Conservation (phyloP, 169 alveolate species). For the Eimeria falciformis region DNA sequence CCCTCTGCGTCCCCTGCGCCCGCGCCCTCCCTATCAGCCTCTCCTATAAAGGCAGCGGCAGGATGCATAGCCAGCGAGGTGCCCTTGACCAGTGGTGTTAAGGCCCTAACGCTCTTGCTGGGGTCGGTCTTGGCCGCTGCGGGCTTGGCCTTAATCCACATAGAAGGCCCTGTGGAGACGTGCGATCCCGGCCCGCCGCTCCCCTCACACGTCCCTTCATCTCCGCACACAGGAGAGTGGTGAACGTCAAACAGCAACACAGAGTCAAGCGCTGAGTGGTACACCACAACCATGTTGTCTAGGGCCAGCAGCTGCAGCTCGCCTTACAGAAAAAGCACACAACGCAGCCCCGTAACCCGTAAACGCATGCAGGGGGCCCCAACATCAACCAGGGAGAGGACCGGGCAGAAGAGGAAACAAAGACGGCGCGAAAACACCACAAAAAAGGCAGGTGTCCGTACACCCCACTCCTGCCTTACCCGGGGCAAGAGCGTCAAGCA, state of each 20-base stretch:
- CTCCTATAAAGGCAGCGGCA: not conserved
- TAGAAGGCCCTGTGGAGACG: not conserved
- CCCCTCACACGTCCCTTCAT: not conserved
- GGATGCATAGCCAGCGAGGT: not conserved
- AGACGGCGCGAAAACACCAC: not conserved
- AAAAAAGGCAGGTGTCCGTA: not conserved
- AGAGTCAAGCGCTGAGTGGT: not conserved
- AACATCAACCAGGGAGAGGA: not conserved
- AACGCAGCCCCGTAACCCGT: not conserved
- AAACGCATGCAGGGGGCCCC: not conserved
- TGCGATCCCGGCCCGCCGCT: no score
- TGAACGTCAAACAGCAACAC: slow-evolving; percentile 22
- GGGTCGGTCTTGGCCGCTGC: not conserved
- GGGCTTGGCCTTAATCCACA: not conserved
- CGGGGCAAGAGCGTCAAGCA: slow-evolving; percentile 66
- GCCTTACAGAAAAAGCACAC: not conserved
- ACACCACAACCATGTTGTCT: slow-evolving; percentile 10
- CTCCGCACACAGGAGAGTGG: not conserved
- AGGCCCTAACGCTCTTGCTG: slow-evolving; percentile 23
- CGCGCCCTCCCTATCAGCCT: not conserved
- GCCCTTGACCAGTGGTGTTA: not conserved
- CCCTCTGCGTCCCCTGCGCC: slow-evolving; percentile 5
- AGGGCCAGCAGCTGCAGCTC: slow-evolving; percentile 51
- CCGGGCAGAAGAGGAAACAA: not conserved
- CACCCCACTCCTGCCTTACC: not conserved